phyloP scores from a whole-genome alignment of 306 rosid genomes.

The Malus orientalis region DNA sequence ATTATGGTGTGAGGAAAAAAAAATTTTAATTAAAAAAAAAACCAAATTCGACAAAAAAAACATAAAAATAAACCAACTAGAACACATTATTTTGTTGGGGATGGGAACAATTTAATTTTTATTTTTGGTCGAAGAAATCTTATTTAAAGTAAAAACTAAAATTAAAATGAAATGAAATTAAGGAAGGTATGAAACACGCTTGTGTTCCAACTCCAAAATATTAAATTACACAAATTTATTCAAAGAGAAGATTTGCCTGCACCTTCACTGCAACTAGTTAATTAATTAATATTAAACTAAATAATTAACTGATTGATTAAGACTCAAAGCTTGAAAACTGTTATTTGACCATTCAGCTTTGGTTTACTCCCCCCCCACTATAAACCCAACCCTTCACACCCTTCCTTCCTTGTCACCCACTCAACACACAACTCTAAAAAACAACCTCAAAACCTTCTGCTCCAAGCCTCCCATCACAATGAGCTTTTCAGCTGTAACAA shows the following conservation, averaged over 20 bases:
- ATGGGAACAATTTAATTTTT: too few relatives aligned
- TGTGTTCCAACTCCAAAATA: background rate
- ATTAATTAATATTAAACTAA: background rate
- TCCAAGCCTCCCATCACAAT: background rate
- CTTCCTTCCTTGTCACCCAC: background rate
- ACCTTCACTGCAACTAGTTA: background rate
- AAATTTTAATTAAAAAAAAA: too few relatives aligned
- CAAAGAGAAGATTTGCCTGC: slow-evolving; percentile 10
- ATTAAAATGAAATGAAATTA: background rate
- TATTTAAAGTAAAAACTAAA: background rate
- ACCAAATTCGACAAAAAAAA: too few relatives aligned
- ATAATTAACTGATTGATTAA: too few relatives aligned
- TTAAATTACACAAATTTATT: background rate
- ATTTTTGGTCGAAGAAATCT: background rate
- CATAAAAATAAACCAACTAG: background rate
- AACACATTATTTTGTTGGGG: background rate
- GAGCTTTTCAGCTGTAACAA: slow-evolving; percentile 9
- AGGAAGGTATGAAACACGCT: background rate
- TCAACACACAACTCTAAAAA: background rate
- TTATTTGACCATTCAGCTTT: background rate
- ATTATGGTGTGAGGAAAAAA: too few relatives aligned
- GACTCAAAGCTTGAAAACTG: background rate
- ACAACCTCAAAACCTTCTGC: background rate
- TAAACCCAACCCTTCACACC: background rate
- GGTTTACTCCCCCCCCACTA: background rate